phyloP scores from a whole-genome alignment of 2,329 filamentous ascomycete species.

The Colletotrichum agaves region DNA sequence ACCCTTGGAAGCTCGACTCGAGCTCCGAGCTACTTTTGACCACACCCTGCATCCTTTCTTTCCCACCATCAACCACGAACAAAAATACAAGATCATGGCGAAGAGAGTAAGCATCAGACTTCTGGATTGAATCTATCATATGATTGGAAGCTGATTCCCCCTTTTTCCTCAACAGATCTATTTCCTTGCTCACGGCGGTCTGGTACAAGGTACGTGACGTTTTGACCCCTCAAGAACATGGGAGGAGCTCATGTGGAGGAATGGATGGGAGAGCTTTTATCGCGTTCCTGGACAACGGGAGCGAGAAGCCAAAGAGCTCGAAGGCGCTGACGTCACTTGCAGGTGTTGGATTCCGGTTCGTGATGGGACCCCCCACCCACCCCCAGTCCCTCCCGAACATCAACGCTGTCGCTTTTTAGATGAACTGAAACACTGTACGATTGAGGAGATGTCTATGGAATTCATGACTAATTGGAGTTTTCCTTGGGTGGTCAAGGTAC shows the following conservation, averaged over 20 bases:
- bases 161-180: slow-evolving; percentile 58
- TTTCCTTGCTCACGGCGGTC: slow-evolving; percentile 71
- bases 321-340: slow-evolving; percentile 42
- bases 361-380: too few species aligned
- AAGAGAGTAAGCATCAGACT: slow-evolving; percentile 46
- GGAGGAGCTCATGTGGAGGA: too few species aligned
- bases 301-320: slow-evolving; percentile 9
- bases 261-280: slow-evolving; percentile 19
- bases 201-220: slow-evolving; percentile 70
- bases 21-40: slow-evolving; percentile 37
- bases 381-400: too few species aligned
- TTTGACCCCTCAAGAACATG: slow-evolving; percentile 51
- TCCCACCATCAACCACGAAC: neutral
- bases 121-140: neutral
- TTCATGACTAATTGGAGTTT: neutral
- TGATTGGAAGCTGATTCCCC: neutral
- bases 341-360: slow-evolving; percentile 68
- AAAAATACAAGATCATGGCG: slow-evolving; percentile 42
- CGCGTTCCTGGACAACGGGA: slow-evolving; percentile 16
- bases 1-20: slow-evolving; percentile 13
- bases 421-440: neutral
- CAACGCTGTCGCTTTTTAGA: neutral
- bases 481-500: slow-evolving; percentile 50
- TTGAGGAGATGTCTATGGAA: neutral
- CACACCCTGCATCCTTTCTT: neutral